Evolutionary conservation across 352 stramenopile genomes (phyloP).

Genomic region (Phytopythium mirpurense): DNA sequence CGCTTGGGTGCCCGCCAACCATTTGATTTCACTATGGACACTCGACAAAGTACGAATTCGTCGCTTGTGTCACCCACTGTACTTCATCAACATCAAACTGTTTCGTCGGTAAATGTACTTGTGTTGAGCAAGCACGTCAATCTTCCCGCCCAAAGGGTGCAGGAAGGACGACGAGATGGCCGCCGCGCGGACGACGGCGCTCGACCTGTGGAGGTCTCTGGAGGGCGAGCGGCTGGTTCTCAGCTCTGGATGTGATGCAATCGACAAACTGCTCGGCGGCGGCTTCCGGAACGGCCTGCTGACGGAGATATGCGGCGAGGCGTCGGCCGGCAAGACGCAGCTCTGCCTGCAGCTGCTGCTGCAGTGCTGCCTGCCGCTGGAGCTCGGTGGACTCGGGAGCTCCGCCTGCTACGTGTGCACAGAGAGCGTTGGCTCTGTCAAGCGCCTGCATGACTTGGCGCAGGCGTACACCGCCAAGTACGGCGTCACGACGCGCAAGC

Average conservation of each 20-base stretch:
- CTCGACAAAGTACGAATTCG: slow-evolving; percentile 1
- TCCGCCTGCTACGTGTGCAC: slow-evolving; percentile 81
- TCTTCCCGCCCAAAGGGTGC: not conserved
- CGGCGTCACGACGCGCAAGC: slow-evolving; percentile 30
- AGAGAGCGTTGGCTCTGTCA: slow-evolving; percentile 65
- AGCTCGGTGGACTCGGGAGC: slow-evolving; percentile 45
- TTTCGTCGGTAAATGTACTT: not conserved
- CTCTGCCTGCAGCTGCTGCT: slow-evolving; percentile 72
- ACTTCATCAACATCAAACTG: not conserved
- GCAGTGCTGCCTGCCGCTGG: slow-evolving; percentile 45
- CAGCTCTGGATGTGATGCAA: slow-evolving; percentile 42
- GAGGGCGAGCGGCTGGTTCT: slow-evolving; percentile 26
- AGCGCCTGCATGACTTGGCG: slow-evolving; percentile 63
- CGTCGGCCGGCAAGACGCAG: slow-evolving; percentile 76
- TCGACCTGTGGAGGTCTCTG: slow-evolving; percentile 34
- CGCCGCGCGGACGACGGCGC: slow-evolving; percentile 21
- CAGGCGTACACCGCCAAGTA: slow-evolving; percentile 43
- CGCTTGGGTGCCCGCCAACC: not conserved
- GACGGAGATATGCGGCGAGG: slow-evolving; percentile 72
- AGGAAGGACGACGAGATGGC: slow-evolving; percentile 6
- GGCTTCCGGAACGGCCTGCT: slow-evolving; percentile 66
- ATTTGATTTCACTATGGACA: slow-evolving; percentile 2
- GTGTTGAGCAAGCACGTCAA: too few species aligned
- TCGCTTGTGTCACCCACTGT: not conserved
- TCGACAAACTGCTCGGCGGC: slow-evolving; percentile 52